phyloP scores from a whole-genome alignment of 2,329 filamentous ascomycete species.

The Fusarium chaquense region DNA sequence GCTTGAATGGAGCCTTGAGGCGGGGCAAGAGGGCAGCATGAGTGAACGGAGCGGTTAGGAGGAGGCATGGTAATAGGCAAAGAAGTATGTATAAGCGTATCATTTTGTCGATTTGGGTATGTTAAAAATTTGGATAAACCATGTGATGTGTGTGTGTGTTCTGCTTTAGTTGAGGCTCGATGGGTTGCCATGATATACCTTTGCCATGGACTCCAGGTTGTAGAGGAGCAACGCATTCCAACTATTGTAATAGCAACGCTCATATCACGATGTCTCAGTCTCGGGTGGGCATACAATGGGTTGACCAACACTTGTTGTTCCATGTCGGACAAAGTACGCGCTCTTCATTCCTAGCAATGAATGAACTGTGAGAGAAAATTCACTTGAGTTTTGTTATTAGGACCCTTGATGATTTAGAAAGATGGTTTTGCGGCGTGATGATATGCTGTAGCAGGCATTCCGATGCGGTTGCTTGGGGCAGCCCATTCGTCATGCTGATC shows the following conservation, averaged over 20 bases:
- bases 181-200: slow-evolving; percentile 39
- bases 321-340: slow-evolving; percentile 6
- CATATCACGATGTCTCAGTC: slow-evolving; percentile 41
- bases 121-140: slow-evolving; percentile 3
- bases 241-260: slow-evolving; percentile 37
- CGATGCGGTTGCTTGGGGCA: slow-evolving; percentile 18
- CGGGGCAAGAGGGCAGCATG: slow-evolving; percentile 27
- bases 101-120: slow-evolving; percentile 38
- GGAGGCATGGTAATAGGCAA: slow-evolving; percentile 31
- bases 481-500: slow-evolving; percentile 7
- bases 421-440: not conserved
- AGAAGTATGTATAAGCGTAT: slow-evolving; percentile 39
- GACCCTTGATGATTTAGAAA: slow-evolving; percentile 1
- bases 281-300: slow-evolving; percentile 14
- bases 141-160: slow-evolving; percentile 5
- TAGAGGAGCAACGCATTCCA: slow-evolving; percentile 53
- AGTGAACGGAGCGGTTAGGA: slow-evolving; percentile 13
- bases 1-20: slow-evolving; percentile 11
- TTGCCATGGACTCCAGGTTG: slow-evolving; percentile 34
- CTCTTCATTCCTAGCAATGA: slow-evolving; percentile 35
- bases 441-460: slow-evolving; percentile 14
- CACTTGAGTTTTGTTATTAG: not conserved
- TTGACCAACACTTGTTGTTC: slow-evolving; percentile 37
- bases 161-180: not conserved
- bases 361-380: not conserved